phyloP scores from a whole-genome alignment of 2,329 filamentous ascomycete genomes.

The Boeremia exigua region DNA sequence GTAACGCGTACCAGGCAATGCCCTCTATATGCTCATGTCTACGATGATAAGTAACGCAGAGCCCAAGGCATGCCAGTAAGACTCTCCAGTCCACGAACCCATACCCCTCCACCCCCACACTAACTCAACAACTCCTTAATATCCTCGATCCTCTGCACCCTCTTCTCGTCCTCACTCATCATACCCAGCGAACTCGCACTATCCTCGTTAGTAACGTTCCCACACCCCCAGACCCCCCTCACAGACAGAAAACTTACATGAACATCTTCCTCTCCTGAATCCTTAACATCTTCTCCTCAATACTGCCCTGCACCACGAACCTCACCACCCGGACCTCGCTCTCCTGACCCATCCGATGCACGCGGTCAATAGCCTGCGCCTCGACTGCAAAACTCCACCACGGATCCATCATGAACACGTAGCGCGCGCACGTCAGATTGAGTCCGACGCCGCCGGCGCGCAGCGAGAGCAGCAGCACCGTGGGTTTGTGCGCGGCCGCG shows the following conservation, averaged over 20 bases:
- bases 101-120: not conserved
- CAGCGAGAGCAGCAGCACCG: conserved; percentile 81
- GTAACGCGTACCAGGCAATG: too few relatives aligned
- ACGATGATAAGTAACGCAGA: too few relatives aligned
- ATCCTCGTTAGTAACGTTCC: conserved; percentile 33
- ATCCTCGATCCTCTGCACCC: conserved; percentile 86
- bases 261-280: conserved; percentile 97
- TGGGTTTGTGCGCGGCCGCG: conserved; percentile 61
- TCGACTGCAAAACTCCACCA: conserved; percentile 99
- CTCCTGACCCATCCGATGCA: conserved; percentile 95
- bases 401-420: conserved; percentile 99
- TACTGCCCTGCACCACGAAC: conserved; percentile 88
- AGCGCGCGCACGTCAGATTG: conserved; percentile 85
- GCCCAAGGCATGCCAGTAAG: too few relatives aligned
- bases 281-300: conserved; percentile 92
- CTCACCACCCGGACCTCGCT: conserved; percentile 83
- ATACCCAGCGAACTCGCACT: conserved; percentile 94
- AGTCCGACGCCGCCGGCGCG: conserved; percentile 92
- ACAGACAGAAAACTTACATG: conserved; percentile 77
- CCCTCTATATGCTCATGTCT: too few relatives aligned
- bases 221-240: not conserved
- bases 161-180: conserved; percentile 94
- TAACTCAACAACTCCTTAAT: conserved; percentile 85
- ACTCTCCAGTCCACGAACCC: too few relatives aligned
- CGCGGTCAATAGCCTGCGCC: conserved; percentile 95